Evolutionary conservation across 2,329 filamentous ascomycete species (phyloP), one percentile per base, ranked within the genome.

Genomic region (Eutypella sp.): DNA sequence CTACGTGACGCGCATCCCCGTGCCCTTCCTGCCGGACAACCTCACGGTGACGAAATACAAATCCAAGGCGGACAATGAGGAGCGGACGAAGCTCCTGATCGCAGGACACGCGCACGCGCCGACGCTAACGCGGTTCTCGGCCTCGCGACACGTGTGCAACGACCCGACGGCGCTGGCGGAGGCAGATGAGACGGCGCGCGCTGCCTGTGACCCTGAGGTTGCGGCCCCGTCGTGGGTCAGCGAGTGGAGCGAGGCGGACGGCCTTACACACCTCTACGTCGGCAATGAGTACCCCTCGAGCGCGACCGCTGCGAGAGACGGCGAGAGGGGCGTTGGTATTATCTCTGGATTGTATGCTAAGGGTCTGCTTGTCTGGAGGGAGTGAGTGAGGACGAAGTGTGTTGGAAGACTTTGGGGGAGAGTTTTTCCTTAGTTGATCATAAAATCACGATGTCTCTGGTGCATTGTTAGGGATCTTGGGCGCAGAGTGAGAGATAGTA

Each of bases 1-100:
- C 9, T 48, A 44, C 29, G 11, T 31, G 4, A 50, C 54, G 0
- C 25, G 42, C 25, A 33, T 65, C 42, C 44, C 33, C 3, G 37
- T 70, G 2, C 65, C 68, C 0, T 73, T 70, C 47, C 24, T 66
- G 6, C 64, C 68, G 0, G 70, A 73, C 47, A 73, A 73, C 37
- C 56, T 73, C 10, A 64, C 65, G 0, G 40, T 60, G 3, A 57
- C 61, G 42, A 19, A 53, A 27, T 31, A 61, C 43, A 57, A 42
- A 19, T 33, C 29, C 29, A 15, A 11, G 13, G 6, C 5, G 57
- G 51, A 54, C 40, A 39, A 23, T 22, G 19, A 23, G 36, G 19
- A 33, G 11, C 11, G 16, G 20, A 22, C 34, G 10, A 58, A 57
- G n/a, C 60, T 73, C 16, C 47, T 70, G 9, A 62, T 69, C 16